Evolutionary conservation across 352 stramenopile genomes (phyloP).

Genomic region (Phytophthora lateralis): DNA sequence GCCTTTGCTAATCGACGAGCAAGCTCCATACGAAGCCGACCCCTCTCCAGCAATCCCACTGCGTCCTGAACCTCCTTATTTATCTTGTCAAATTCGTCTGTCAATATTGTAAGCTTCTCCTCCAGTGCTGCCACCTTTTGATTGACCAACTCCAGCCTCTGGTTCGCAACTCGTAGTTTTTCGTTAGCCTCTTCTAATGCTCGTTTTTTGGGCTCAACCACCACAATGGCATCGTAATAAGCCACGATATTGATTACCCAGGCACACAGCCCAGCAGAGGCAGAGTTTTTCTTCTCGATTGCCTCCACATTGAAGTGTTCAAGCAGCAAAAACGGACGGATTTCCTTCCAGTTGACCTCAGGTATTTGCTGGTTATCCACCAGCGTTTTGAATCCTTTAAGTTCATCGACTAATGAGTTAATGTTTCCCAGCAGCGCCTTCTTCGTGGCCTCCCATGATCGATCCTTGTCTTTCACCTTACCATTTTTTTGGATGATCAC

Average conservation of each 20-base stretch:
- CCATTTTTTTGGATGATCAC: constrained; percentile 91
- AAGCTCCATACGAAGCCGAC: constrained; percentile 91
- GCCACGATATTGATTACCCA: constrained; percentile 93
- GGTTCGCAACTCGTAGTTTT: constrained; percentile 86
- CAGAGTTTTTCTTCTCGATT: constrained; percentile 88
- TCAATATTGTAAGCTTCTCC: constrained; percentile 80
- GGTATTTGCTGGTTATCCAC: constrained; percentile 73
- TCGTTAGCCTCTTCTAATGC: constrained; percentile 78
- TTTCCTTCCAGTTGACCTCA: constrained; percentile 84
- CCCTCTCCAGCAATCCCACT: constrained; percentile 84
- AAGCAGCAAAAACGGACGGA: constrained; percentile 77
- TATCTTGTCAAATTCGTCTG: constrained; percentile 85
- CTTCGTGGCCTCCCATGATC: constrained; percentile 93
- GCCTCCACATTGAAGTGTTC: constrained; percentile 83
- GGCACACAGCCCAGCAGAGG: constrained; percentile 72
- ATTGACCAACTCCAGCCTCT: constrained; percentile 87
- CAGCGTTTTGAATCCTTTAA: constrained; percentile 82
- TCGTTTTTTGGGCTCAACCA: constrained; percentile 93
- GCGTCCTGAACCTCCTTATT: constrained; percentile 92
- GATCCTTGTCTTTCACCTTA: constrained; percentile 95
- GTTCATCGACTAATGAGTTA: constrained; percentile 92
- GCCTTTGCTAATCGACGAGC: constrained; percentile 91
- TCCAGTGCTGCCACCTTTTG: constrained; percentile 90
- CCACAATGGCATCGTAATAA: constrained; percentile 95
- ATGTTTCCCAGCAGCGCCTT: constrained; percentile 93